Conservation (phyloP, 345 rosid genomes). For the Hibiscus syriacus region DNA sequence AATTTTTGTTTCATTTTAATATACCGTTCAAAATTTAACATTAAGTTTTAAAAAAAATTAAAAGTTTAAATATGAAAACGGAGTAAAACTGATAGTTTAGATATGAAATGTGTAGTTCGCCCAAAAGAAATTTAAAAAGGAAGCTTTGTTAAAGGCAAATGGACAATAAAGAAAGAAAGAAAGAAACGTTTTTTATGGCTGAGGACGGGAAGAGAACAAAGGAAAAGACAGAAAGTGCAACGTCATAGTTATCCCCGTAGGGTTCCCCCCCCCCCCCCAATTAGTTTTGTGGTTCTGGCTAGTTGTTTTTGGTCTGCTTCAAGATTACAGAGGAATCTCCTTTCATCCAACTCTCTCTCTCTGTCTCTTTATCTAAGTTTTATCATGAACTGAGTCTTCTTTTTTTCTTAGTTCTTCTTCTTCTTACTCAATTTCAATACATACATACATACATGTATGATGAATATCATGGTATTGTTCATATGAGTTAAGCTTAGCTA, state of each 20-base stretch:
- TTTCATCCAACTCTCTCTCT: conserved; percentile 19
- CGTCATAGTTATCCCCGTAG: conserved; percentile 40
- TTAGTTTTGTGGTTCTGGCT: conserved; percentile 22
- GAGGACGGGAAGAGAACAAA: conserved; percentile 37
- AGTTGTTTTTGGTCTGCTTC: conserved; percentile 14
- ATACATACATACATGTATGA: neutral
- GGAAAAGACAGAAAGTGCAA: conserved; percentile 75
- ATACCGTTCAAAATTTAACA: too few species aligned
- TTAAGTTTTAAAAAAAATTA: too few species aligned
- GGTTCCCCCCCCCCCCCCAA: conserved; percentile 15
- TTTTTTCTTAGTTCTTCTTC: neutral
- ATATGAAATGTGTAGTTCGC: too few species aligned
- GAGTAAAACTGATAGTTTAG: too few species aligned
- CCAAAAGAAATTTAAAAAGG: too few species aligned
- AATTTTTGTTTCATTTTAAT: too few species aligned
- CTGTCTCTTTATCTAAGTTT: conserved; percentile 20
- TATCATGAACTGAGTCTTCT: conserved; percentile 11
- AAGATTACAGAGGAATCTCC: conserved; percentile 25
- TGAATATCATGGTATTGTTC: neutral
- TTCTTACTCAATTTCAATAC: too few species aligned
- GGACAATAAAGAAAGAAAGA: conserved; percentile 19
- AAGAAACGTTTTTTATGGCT: conserved; percentile 19
- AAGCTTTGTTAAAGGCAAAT: conserved; percentile 18
- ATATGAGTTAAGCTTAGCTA: too few species aligned
- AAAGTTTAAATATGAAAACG: too few species aligned